Evolutionary conservation across 2,329 filamentous ascomycete genomes (phyloP), one percentile per base, ranked within the genome.

Genomic region (Aspergillus fijiensis): DNA sequence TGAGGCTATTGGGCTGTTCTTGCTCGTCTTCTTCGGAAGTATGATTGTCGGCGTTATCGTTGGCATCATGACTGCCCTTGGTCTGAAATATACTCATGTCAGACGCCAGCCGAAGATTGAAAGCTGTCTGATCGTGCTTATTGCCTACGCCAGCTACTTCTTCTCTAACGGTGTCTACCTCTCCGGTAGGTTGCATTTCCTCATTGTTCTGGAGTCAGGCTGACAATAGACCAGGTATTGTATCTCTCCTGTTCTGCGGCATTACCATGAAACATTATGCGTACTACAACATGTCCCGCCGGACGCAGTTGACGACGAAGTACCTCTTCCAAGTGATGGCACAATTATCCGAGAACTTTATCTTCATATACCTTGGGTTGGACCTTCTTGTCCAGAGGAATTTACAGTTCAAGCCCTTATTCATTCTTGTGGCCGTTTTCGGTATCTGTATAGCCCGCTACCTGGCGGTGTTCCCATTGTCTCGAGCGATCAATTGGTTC

Each of bases 261-360:
- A 99, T 99, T 68, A 98, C 95, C 11, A 82, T 99, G 64, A 99
- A 99, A 78, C 95, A 99, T 75, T 99, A 99, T 72, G 95, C 95
- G 63, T 99, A 99, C 79, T 97, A 98, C 83, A 99, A 99, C 81
- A 99, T 99, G 95, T 99, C 95, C 31, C 88, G 95, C 52, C 89
- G 95, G 63, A 98, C 95, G 1, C 95, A 99, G 75, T 87, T 99
- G 64, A 96, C 95, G 16, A 99, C 95, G 55, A 99, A 99, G 76
- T 99, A 96, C 78, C 85, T 97, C 59, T 99, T 99, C 80, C 92
- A 96, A 75, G 89, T 96, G 63, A 88, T 96, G 68, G 91, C 95
- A 3, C 95, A 99, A 76, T 80, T 99, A 50, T 96, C 94, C 0
- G 95, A 99, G 79, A 99, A 99, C 77, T 99, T 99, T 74, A 99